A percentile compares a stretch with the other conserved stretches of the same genome.
These are phyloP conservation scores for Phytophthora tubulina DNA, from an alignment of 352 stramenopile species.

Conservation along the genomic window DNA sequence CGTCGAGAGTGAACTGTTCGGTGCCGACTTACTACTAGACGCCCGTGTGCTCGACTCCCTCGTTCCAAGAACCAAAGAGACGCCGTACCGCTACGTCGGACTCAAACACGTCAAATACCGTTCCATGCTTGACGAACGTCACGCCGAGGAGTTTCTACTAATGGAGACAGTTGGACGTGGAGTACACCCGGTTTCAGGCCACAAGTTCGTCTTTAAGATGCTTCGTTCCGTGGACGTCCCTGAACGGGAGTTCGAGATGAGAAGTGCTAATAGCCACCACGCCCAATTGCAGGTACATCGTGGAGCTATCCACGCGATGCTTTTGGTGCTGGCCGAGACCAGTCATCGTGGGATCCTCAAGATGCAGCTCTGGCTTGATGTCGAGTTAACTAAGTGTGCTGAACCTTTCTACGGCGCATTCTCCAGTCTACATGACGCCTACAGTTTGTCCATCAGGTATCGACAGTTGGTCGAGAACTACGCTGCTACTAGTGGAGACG, in stretches of 20 bases:
- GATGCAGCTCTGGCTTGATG: slow-evolving; percentile 80
- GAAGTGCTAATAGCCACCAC: slow-evolving; percentile 54
- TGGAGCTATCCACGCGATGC: slow-evolving; percentile 66
- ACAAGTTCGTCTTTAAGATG: slow-evolving; percentile 74
- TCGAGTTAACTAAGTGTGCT: slow-evolving; percentile 61
- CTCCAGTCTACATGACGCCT: slow-evolving; percentile 73
- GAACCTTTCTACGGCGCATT: slow-evolving; percentile 69
- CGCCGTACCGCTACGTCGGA: slow-evolving; percentile 74
- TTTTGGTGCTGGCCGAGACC: slow-evolving; percentile 71
- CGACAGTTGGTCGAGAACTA: slow-evolving; percentile 67
- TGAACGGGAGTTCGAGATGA: slow-evolving; percentile 55
- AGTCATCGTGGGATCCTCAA: slow-evolving; percentile 62
- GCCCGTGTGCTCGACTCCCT: slow-evolving; percentile 78
- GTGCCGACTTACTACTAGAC: slow-evolving; percentile 67
- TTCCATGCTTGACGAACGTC: slow-evolving; percentile 61
- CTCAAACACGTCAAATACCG: slow-evolving; percentile 85
- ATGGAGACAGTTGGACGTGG: slow-evolving; percentile 66
- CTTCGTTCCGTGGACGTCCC: slow-evolving; percentile 62
- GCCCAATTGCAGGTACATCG: slow-evolving; percentile 59
- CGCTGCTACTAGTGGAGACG: slow-evolving; percentile 43
- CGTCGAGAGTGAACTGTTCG: slow-evolving; percentile 69
- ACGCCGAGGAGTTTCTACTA: slow-evolving; percentile 73
- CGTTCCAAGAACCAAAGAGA: slow-evolving; percentile 70
- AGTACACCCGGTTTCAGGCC: slow-evolving; percentile 48
- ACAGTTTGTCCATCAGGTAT: slow-evolving; percentile 73